These are phyloP conservation scores for Neurospora sublineolata DNA, from an alignment of 495 filamentous ascomycete genomes.

Conservation along the genomic window DNA sequence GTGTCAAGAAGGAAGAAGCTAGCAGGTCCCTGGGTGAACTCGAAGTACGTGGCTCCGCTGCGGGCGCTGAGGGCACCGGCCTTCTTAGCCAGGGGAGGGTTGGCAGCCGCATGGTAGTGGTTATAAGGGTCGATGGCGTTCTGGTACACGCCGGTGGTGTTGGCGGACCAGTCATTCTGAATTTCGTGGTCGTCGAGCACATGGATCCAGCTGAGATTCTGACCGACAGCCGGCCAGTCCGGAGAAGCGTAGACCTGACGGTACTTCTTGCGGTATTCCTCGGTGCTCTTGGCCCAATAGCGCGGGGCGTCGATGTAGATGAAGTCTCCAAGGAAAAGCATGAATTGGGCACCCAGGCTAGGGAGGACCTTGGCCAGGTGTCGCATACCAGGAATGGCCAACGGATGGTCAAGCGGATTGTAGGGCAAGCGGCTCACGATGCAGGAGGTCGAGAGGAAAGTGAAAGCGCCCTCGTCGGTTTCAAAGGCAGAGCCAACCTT, in stretches of 20 bases:
- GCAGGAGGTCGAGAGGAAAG: constrained; percentile 84
- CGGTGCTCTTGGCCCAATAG: constrained; percentile 55
- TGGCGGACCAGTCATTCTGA: constrained; percentile 74
- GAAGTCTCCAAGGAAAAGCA: constrained; percentile 98
- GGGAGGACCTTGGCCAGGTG: constrained; percentile 55
- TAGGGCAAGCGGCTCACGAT: constrained; percentile 88
- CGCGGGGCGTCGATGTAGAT: constrained; percentile 91
- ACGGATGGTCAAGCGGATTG: constrained; percentile 64
- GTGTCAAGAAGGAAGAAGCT: constrained; percentile 94
- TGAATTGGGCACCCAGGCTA: constrained; percentile 61
- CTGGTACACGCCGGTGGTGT: constrained; percentile 58
- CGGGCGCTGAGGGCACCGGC: constrained; percentile 26
- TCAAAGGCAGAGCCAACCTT: constrained; percentile 45
- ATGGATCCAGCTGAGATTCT: constrained; percentile 86
- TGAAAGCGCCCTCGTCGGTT: constrained; percentile 53
- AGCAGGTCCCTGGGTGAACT: constrained; percentile 78
- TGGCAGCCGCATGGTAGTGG: constrained; percentile 73
- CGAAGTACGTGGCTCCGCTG: constrained; percentile 60
- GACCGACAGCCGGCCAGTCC: constrained; percentile 59
- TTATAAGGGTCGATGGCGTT: constrained; percentile 76
- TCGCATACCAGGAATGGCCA: constrained; percentile 68
- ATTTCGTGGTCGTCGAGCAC: constrained; percentile 96
- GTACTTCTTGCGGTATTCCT: constrained; percentile 82
- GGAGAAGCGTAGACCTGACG: constrained; percentile 88
- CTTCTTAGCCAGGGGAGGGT: constrained; percentile 54